Percentiles rank a stretch among this genome's conserved stretches.
phyloP scores from a whole-genome alignment of 1,139 yeast species.

The Suhomyces ambrosiae region DNA sequence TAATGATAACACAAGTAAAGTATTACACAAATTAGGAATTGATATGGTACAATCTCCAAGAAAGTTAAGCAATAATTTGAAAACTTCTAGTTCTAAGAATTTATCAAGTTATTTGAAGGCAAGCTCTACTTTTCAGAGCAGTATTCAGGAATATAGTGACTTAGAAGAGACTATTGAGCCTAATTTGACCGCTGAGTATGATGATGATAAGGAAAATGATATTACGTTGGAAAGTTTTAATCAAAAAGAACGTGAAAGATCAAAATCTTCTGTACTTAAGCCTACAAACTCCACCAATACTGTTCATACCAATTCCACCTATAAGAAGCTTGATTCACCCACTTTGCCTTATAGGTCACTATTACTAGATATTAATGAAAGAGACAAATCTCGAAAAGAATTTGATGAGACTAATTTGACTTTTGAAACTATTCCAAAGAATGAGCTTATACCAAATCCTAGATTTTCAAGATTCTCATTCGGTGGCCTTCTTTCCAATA shows the following conservation, averaged over 20 bases:
- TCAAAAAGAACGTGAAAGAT: constrained; percentile 15
- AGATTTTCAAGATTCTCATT: constrained; percentile 48
- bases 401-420: constrained; percentile 13
- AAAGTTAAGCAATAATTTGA: constrained; percentile 29
- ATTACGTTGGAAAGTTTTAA: constrained; percentile 21
- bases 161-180: constrained; percentile 5
- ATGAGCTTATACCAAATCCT: constrained; percentile 45
- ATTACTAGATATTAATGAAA: constrained; percentile 8
- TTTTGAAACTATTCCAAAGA: constrained; percentile 11
- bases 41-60: constrained; percentile 32
- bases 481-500: constrained; percentile 33
- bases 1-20: constrained; percentile 38
- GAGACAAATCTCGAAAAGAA: neutral
- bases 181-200: constrained; percentile 13
- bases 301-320: neutral
- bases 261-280: constrained; percentile 2
- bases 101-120: constrained; percentile 36
- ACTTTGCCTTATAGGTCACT: constrained; percentile 11
- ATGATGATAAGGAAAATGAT: constrained; percentile 23
- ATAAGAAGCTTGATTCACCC: constrained; percentile 4
- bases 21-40: constrained; percentile 49
- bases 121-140: constrained; percentile 6
- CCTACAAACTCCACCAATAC: constrained; percentile 1
- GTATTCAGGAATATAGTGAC: constrained; percentile 8
- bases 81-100: constrained; percentile 49